phyloP scores from a whole-genome alignment of 176 grass and related monocot genomes.

The Panicum miliaceum region DNA sequence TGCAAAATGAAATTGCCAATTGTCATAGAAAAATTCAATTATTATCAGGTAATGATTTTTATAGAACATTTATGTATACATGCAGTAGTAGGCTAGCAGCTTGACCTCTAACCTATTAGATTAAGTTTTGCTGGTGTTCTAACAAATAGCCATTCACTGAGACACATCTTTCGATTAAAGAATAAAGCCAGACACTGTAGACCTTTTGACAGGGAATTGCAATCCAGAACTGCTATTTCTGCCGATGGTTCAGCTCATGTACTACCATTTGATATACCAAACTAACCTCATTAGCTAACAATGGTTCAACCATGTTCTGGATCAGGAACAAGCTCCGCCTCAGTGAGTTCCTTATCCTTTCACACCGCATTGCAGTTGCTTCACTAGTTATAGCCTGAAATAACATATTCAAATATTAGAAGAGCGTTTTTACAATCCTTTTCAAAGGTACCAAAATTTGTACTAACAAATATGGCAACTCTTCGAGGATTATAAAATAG shows the following conservation, averaged over 20 bases:
- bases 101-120: background rate
- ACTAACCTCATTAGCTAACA: background rate
- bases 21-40: background rate
- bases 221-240: background rate
- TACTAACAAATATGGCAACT: constrained; percentile 10
- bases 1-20: constrained; percentile 1
- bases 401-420: background rate
- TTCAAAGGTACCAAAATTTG: background rate
- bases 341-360: constrained; percentile 63
- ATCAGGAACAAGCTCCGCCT: constrained; percentile 70
- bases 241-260: background rate
- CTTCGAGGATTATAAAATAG: background rate
- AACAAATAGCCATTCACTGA: background rate
- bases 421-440: background rate
- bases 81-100: background rate
- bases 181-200: background rate
- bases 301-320: constrained; percentile 73
- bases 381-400: constrained; percentile 80
- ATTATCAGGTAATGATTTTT: background rate
- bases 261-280: background rate
- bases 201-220: background rate
- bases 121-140: background rate
- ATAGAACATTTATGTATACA: background rate
- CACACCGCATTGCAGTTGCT: constrained; percentile 63
- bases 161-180: background rate